Percentiles rank a stretch among this genome's conserved stretches.
Evolutionary conservation across 2,329 filamentous ascomycete genomes (phyloP).

Genomic region (Sphaerulina vaccinii): DNA sequence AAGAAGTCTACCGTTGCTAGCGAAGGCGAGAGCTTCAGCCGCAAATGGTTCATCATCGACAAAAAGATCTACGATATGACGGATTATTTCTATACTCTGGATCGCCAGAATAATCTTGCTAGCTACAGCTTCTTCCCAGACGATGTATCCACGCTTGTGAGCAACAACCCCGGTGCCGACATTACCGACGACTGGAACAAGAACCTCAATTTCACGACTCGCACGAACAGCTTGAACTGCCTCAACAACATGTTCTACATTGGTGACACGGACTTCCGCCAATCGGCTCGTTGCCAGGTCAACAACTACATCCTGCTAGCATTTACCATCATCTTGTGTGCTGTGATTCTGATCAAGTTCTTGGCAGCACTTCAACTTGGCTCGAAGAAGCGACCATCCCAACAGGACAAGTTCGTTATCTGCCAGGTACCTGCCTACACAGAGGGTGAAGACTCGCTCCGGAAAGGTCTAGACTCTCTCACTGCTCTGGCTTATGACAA

Average conservation of each 20-base stretch:
- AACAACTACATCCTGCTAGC: constrained; percentile 89
- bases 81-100: constrained; percentile 80
- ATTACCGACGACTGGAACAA: constrained; percentile 65
- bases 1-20: constrained; percentile 57
- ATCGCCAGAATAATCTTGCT: constrained; percentile 52
- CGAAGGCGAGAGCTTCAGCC: constrained; percentile 65
- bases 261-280: constrained; percentile 81
- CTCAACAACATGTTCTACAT: constrained; percentile 80
- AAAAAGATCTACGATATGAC: constrained; percentile 82
- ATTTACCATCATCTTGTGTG: constrained; percentile 79
- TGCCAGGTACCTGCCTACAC: constrained; percentile 98
- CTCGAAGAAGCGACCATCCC: constrained; percentile 80
- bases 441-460: constrained; percentile 90
- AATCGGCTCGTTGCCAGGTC: constrained; percentile 71
- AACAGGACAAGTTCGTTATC: constrained; percentile 98
- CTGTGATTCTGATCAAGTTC: constrained; percentile 84
- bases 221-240: constrained; percentile 73
- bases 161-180: constrained; percentile 75
- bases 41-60: constrained; percentile 78
- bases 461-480: constrained; percentile 89
- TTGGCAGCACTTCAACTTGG: constrained; percentile 89
- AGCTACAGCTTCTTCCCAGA: constrained; percentile 71
- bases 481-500: constrained; percentile 96
- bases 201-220: constrained; percentile 52
- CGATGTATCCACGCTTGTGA: constrained; percentile 66